These are phyloP conservation scores for Thamnidium elegans DNA, from an alignment of 192 early-diverging fungal species.

Conservation along the genomic window DNA sequence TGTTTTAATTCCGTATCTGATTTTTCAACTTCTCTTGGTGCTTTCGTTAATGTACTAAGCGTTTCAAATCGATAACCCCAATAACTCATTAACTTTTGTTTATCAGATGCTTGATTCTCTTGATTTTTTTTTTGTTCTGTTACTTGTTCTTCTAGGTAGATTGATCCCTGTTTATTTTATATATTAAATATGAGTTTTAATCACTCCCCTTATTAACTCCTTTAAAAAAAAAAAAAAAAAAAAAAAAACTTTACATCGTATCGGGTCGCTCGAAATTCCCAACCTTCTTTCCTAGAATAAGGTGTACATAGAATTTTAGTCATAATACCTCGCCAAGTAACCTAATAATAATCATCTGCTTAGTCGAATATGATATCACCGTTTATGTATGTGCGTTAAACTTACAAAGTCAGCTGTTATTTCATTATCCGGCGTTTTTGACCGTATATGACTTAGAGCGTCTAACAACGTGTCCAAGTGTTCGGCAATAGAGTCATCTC, in stretches of 20 bases:
- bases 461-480: conserved; percentile 81
- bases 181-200: background rate
- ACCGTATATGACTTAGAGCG: conserved; percentile 44
- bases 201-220: background rate
- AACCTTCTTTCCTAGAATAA: conserved; percentile 70
- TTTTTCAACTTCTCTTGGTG: conserved; percentile 42
- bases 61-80: conserved; percentile 92
- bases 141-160: conserved; percentile 80
- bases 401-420: conserved; percentile 35
- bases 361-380: background rate
- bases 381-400: conserved; percentile 27
- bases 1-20: conserved; percentile 43
- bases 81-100: conserved; percentile 72
- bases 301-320: conserved; percentile 85
- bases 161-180: conserved; percentile 15
- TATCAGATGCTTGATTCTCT: conserved; percentile 40
- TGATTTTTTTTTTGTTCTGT: conserved; percentile 39
- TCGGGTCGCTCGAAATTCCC: conserved; percentile 77
- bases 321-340: conserved; percentile 88
- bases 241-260: conserved; percentile 63
- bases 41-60: conserved; percentile 60
- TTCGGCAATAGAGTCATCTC: conserved; percentile 60
- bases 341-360: conserved; percentile 16
- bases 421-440: conserved; percentile 8
- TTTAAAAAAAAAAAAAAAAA: too few species aligned